A percentile compares a stretch with the other conserved stretches of the same genome.
Evolutionary conservation across 345 rosid species (phyloP).

Genomic region (Populus simonii): DNA sequence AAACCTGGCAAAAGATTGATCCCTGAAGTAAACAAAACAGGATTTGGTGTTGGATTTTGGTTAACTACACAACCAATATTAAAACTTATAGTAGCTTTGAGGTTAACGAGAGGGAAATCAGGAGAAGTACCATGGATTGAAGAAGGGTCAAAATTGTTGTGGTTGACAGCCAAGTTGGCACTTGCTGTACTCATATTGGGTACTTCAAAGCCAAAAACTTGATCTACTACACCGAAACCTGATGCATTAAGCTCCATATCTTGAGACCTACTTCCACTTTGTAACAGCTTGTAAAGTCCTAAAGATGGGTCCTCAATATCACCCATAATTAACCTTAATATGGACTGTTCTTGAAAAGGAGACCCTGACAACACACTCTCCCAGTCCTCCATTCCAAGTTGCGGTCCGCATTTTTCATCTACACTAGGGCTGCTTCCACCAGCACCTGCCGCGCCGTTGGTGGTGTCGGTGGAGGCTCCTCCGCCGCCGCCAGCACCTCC

Average conservation of each 20-base stretch:
- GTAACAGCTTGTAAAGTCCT: slow-evolving; percentile 58
- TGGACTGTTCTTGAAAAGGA: slow-evolving; percentile 63
- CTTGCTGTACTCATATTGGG: slow-evolving; percentile 11
- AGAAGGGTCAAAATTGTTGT: slow-evolving; percentile 31
- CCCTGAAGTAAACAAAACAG: slow-evolving; percentile 7
- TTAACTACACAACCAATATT: slow-evolving; percentile 18
- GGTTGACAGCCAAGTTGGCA: slow-evolving; percentile 21
- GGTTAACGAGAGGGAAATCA: slow-evolving; percentile 30
- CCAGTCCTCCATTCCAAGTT: slow-evolving; percentile 59
- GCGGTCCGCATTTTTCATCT: slow-evolving; percentile 50
- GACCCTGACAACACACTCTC: slow-evolving; percentile 53
- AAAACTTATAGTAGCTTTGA: slow-evolving; percentile 16
- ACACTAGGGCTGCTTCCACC: slow-evolving; percentile 30
- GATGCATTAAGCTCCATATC: slow-evolving; percentile 42
- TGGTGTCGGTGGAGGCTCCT: slow-evolving; percentile 40
- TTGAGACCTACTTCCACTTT: slow-evolving; percentile 26
- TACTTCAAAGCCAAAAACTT: slow-evolving; percentile 51
- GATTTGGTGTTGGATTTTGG: slow-evolving; percentile 22
- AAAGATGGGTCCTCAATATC: slow-evolving; percentile 61
- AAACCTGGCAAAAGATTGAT: slow-evolving; percentile 16
- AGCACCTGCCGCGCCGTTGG: slow-evolving; percentile 27
- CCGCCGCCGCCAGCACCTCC: slow-evolving; percentile 34
- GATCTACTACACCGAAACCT: slow-evolving; percentile 64
- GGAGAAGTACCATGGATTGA: slow-evolving; percentile 20
- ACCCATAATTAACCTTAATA: slow-evolving; percentile 69